Evolutionary conservation across 1,284 basidiomycete genomes (phyloP), one percentile per base, ranked within the genome.

Genomic region (Lentinula novae-zelandiae): DNA sequence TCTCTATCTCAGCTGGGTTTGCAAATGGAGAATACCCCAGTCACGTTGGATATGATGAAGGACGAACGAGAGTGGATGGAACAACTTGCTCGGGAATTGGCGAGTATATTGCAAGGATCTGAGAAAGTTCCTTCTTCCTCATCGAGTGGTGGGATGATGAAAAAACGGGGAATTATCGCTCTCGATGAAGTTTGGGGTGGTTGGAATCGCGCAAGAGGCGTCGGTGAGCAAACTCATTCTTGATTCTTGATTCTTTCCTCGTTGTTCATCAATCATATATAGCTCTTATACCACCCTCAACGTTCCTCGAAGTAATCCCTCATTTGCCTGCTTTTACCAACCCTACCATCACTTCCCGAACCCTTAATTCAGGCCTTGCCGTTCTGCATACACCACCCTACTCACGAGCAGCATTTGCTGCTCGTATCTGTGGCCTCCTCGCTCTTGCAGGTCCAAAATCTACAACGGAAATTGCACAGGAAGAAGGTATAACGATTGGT

Each of bases 151-250:
- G 85, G 88, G 9, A 77, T 89, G 67, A 88, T 91, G 87, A 79
- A 78, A 63, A 76, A 78, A 39, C 80, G 89, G 49, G 95, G 93
- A 0, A 83, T 98, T 15, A 81, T 98, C 22, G 92, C 90, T 0
- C 77, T 98, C 17, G 96, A 99, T 72, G 95, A 98, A 72, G 90
- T 95, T 0, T 99, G 96, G 96, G 95, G 95, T 49, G 84, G 92
- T 1, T 99, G 96, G 96, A 98, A 98, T 73, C 87, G 96, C 57
- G 95, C 94, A 1, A 78, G 96, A 62, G 96, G 96, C 55, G 90
- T 98, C 56, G 89, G 95, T 95, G 70, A 71, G 93, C 78, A 38
- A 15, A 39, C 9, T 39, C 38, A 39, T 15, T 44, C 17, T 44
- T 3, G 13, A 15, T 42, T 15, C 6, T 54, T 57, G 60, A 27